Conservation (phyloP, 2,329 filamentous ascomycete genomes). For the Arthrinium phaeospermum region DNA sequence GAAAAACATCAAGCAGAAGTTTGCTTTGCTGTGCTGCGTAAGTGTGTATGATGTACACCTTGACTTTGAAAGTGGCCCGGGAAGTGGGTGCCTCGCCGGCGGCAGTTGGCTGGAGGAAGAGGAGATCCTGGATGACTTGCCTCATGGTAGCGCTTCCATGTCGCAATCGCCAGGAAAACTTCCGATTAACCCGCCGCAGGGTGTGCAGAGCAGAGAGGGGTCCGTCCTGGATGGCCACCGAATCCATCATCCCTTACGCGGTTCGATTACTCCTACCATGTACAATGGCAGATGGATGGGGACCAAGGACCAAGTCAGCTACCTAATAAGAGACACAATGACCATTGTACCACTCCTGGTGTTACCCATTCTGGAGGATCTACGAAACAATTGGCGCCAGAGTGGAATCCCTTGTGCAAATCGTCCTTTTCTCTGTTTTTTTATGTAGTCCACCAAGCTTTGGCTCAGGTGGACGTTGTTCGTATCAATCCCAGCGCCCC, state of each 20-base stretch:
- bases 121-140: neutral
- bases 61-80: neutral
- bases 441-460: neutral
- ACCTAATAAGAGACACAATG: neutral
- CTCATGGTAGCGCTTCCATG: neutral
- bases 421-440: neutral
- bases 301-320: neutral
- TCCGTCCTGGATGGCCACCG: neutral
- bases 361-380: slow-evolving; percentile 20
- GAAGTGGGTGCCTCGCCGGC: neutral
- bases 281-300: neutral
- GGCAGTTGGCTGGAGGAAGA: neutral
- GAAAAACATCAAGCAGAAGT: neutral
- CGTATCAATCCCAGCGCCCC: neutral
- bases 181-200: neutral
- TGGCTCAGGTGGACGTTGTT: neutral
- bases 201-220: neutral
- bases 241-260: neutral
- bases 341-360: neutral
- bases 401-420: slow-evolving; percentile 3
- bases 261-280: neutral
- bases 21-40: neutral
- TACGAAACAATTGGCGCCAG: slow-evolving; percentile 24
- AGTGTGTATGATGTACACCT: neutral
- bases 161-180: slow-evolving; percentile 16